A percentile compares a stretch with the other conserved stretches of the same genome.
Evolutionary conservation across 1,139 yeast genomes (phyloP).

Genomic region (Pichia sp.): DNA sequence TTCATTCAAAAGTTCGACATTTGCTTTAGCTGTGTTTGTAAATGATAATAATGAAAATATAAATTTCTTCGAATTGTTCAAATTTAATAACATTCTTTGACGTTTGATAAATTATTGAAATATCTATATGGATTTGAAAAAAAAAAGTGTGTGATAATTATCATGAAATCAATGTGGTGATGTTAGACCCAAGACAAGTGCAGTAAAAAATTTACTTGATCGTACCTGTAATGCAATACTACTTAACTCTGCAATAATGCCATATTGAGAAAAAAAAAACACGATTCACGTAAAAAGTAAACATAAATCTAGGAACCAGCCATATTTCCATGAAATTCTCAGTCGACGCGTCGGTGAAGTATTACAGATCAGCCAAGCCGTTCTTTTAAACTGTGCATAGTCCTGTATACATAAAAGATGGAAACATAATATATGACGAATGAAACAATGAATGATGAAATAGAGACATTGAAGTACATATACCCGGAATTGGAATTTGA

Average conservation of each 20-base stretch:
- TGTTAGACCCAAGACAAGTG: no score
- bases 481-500: conserved; percentile 40
- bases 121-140: no score
- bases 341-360: neutral
- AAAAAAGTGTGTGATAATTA: no score
- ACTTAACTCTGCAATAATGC: no score
- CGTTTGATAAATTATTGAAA: neutral
- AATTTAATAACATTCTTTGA: neutral
- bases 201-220: no score
- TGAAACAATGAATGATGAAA: conserved; percentile 33
- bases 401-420: no score
- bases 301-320: neutral
- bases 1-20: conserved; percentile 10
- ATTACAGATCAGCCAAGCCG: no score
- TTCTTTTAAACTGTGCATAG: no score
- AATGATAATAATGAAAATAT: neutral
- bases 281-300: neutral
- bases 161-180: no score
- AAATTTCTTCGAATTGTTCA: neutral
- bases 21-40: neutral
- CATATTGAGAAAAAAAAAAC: no score
- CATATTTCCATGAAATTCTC: neutral
- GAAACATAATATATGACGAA: no score
- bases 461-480: conserved; percentile 42
- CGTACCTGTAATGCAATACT: no score